Conservation (phyloP, 2,329 filamentous ascomycete genomes). For the Aspergillus viridinutans region DNA sequence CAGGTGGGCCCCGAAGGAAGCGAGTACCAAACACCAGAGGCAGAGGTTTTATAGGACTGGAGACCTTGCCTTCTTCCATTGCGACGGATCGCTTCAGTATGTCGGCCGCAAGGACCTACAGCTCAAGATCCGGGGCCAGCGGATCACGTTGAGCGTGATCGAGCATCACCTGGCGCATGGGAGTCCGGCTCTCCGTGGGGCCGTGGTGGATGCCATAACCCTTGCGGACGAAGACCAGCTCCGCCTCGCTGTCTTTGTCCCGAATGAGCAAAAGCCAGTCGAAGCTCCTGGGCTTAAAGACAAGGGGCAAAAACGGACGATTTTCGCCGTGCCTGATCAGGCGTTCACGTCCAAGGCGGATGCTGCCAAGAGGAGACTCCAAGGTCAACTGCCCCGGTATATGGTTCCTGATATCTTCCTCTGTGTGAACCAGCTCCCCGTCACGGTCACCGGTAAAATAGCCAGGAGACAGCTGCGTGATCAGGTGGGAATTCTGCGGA, state of each 20-base stretch:
- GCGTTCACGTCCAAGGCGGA: not conserved
- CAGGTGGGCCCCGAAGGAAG: not conserved
- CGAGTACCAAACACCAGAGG: not conserved
- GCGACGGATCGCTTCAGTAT: not conserved
- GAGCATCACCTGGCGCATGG: not conserved
- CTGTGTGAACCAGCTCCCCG: not conserved
- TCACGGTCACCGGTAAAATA: not conserved
- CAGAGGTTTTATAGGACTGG: not conserved
- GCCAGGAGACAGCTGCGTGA: not conserved
- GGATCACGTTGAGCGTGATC: not conserved
- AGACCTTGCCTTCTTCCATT: not conserved
- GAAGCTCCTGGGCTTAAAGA: not conserved
- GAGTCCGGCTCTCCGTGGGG: too few species aligned
- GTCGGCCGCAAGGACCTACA: not conserved
- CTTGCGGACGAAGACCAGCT: not conserved
- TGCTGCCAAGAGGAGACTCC: not conserved
- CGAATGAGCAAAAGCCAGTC: not conserved
- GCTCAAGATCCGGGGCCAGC: not conserved
- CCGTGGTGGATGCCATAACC: not conserved
- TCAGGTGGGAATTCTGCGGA: not conserved
- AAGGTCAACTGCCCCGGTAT: not conserved
- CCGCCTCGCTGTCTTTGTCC: not conserved
- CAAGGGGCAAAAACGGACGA: not conserved
- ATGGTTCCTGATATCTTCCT: not conserved
- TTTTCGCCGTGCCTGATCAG: not conserved